Evolutionary conservation across 768 basidiomycete species (phyloP).

Genomic region (Termitomyces sp.): DNA sequence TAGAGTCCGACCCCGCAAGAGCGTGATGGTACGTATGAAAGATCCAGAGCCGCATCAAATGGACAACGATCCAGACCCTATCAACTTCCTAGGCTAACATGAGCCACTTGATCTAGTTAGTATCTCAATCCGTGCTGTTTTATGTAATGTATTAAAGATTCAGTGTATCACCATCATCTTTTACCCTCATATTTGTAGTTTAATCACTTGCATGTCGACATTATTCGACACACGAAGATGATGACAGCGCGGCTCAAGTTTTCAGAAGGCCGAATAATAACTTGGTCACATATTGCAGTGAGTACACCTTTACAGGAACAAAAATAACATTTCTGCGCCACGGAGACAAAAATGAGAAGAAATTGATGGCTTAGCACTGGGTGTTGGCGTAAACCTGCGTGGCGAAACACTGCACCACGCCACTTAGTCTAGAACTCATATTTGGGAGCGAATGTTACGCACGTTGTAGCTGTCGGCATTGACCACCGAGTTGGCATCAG

Average conservation of each 20-base stretch:
- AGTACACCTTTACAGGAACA: not conserved
- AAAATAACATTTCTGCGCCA: not conserved
- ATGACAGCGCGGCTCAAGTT: not conserved
- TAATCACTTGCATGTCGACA: not conserved
- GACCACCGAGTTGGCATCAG: slow-evolving; percentile 23
- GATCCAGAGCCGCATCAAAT: not conserved
- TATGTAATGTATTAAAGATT: not conserved
- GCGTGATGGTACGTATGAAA: not conserved
- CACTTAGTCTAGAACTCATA: not conserved
- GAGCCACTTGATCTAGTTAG: not conserved
- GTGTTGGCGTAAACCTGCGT: slow-evolving; percentile 41
- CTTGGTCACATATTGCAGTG: not conserved
- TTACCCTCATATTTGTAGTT: no score
- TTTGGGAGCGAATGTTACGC: slow-evolving; percentile 5
- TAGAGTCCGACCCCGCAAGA: not conserved
- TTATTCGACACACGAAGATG: not conserved
- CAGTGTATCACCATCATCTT: not conserved
- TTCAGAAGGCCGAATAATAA: not conserved
- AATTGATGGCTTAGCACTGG: slow-evolving; percentile 21
- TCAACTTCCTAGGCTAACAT: not conserved
- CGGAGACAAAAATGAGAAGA: not conserved
- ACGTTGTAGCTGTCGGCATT: slow-evolving; percentile 49
- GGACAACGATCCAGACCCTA: slow-evolving; percentile 2
- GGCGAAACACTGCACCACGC: slow-evolving; percentile 32
- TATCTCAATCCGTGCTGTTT: not conserved